A percentile compares a stretch with the other conserved stretches of the same genome.
Evolutionary conservation across 805 yeast species (phyloP).

Genomic region (Candida yuanshanica): DNA sequence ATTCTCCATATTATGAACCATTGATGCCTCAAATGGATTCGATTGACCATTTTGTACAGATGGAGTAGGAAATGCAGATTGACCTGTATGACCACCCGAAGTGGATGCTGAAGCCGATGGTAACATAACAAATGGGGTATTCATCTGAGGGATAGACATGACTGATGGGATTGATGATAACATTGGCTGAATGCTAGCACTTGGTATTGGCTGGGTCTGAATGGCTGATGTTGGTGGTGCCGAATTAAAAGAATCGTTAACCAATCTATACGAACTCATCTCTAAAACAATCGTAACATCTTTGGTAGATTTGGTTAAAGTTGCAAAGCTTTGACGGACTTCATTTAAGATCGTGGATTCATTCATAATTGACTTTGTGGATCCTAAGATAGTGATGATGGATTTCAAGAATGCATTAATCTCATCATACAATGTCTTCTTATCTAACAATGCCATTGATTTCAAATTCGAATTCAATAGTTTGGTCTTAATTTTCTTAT

Average conservation of each 20-base stretch:
- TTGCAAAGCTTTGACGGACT: conserved; percentile 71
- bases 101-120: conserved; percentile 3
- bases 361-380: conserved; percentile 74
- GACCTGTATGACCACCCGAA: neutral
- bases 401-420: conserved; percentile 77
- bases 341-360: conserved; percentile 79
- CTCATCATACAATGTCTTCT: conserved; percentile 76
- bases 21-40: conserved; percentile 23
- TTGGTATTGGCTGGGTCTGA: conserved; percentile 5
- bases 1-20: conserved; percentile 13
- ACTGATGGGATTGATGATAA: conserved; percentile 25
- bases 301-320: conserved; percentile 81
- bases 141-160: conserved; percentile 26
- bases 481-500: conserved; percentile 55
- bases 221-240: conserved; percentile 16
- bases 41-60: conserved; percentile 1
- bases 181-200: conserved; percentile 12
- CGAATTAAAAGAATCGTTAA: conserved; percentile 19
- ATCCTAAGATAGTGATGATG: conserved; percentile 75
- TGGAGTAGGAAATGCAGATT: conserved; percentile 3
- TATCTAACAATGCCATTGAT: conserved; percentile 43
- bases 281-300: conserved; percentile 88
- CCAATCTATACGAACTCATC: conserved; percentile 44
- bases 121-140: conserved; percentile 16
- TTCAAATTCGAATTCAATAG: conserved; percentile 36